Conservation (phyloP, 257 asterid species). For the Forsythia suspensa region DNA sequence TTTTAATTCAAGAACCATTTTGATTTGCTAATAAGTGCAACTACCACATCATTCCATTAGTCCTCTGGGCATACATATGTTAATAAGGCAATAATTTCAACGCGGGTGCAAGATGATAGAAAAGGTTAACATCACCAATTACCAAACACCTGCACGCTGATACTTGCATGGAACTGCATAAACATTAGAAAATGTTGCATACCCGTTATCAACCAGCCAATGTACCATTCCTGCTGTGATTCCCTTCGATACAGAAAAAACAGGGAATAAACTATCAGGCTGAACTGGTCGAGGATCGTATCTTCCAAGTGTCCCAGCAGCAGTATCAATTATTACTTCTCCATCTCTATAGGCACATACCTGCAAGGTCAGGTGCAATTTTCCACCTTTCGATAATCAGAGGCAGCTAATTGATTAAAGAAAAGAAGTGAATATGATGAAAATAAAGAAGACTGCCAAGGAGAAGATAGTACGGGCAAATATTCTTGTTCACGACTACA, state of each 20-base stretch:
- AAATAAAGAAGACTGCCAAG: not conserved
- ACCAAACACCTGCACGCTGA: slow-evolving; percentile 17
- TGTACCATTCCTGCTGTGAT: slow-evolving; percentile 92
- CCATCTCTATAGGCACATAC: slow-evolving; percentile 99
- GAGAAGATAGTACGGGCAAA: not conserved
- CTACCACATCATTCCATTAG: not conserved
- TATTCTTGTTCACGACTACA: not conserved
- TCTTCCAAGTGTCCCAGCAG: slow-evolving; percentile 98
- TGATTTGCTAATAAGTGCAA: slow-evolving; percentile 5
- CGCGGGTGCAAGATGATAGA: slow-evolving; percentile 12
- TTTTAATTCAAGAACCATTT: slow-evolving; percentile 1
- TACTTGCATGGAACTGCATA: slow-evolving; percentile 16
- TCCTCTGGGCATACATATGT: not conserved
- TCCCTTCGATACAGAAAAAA: slow-evolving; percentile 91
- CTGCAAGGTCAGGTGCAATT: slow-evolving; percentile 30
- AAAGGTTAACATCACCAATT: slow-evolving; percentile 8
- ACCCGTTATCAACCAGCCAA: slow-evolving; percentile 94
- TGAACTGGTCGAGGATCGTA: slow-evolving; percentile 99
- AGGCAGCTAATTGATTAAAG: not conserved
- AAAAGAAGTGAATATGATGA: not conserved
- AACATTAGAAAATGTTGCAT: slow-evolving; percentile 32
- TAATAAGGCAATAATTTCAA: not conserved
- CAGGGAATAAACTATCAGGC: slow-evolving; percentile 94
- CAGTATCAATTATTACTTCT: slow-evolving; percentile 90
- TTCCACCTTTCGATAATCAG: not conserved